Conservation (phyloP, 495 filamentous ascomycete genomes). For the Aspergillus funiculosus region DNA sequence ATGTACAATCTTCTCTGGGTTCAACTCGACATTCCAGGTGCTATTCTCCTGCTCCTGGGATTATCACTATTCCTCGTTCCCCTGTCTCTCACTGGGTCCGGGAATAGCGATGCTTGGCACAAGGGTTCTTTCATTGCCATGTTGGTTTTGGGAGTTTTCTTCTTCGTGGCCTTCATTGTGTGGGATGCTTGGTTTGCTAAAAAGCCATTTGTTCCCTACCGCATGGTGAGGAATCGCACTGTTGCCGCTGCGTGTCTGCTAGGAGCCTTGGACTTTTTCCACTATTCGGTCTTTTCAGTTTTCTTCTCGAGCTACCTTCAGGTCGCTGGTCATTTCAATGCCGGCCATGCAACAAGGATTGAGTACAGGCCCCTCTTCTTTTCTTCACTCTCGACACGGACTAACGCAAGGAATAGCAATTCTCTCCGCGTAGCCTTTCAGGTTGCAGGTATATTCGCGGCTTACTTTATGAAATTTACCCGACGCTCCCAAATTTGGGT, state of each 20-base stretch:
- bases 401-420: conserved; percentile 15
- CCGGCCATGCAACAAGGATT: conserved; percentile 21
- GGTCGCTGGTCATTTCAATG: conserved; percentile 19
- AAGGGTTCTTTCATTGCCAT: conserved; percentile 59
- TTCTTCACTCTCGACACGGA: background rate
- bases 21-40: conserved; percentile 20
- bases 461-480: conserved; percentile 25
- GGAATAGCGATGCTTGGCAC: conserved; percentile 47
- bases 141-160: conserved; percentile 53
- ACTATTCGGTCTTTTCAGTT: conserved; percentile 24
- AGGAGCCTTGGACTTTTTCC: conserved; percentile 23
- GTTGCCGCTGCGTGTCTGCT: conserved; percentile 41
- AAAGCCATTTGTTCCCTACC: conserved; percentile 64
- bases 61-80: conserved; percentile 24
- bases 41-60: conserved; percentile 17
- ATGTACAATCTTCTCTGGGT: conserved; percentile 19
- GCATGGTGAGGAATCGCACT: conserved; percentile 57
- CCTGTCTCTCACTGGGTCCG: conserved; percentile 19
- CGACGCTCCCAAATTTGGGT: conserved; percentile 25
- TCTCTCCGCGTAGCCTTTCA: conserved; percentile 26
- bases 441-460: conserved; percentile 22
- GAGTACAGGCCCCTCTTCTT: conserved; percentile 13
- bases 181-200: conserved; percentile 56
- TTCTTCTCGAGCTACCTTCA: conserved; percentile 27
- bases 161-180: conserved; percentile 53